Evolutionary conservation across 345 rosid species (phyloP).

Genomic region (thale cress (Arabidopsis thaliana)): TAIR10.1 NC_003075.7:18104001-18104500

Average conservation of each 20-base stretch:
- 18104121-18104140: constrained; percentile 8
- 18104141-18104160: constrained; percentile 94
- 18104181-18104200: constrained; percentile 99
- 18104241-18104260: constrained; percentile 99
- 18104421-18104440: constrained; percentile 98
- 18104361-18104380: constrained; percentile 99
- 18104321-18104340: constrained; percentile 99
- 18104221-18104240: constrained; percentile 99
- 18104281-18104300: constrained; percentile 98
- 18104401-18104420: constrained; percentile 98
- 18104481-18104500: constrained; percentile 99
- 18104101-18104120: not conserved
- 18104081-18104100: not conserved
- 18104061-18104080: constrained; percentile 84
- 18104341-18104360: constrained; percentile 98
- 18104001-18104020: constrained; percentile 99
- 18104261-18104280: constrained; percentile 99
- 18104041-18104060: constrained; percentile 97
- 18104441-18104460: constrained; percentile 98
- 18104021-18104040: constrained; percentile 98
- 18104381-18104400: constrained; percentile 99
- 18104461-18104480: constrained; percentile 99
- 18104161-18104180: constrained; percentile 99
- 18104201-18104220: constrained; percentile 99
- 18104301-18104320: constrained; percentile 98